phyloP scores from a whole-genome alignment of 352 stramenopile species.

The Phytopythium oedochilum region DNA sequence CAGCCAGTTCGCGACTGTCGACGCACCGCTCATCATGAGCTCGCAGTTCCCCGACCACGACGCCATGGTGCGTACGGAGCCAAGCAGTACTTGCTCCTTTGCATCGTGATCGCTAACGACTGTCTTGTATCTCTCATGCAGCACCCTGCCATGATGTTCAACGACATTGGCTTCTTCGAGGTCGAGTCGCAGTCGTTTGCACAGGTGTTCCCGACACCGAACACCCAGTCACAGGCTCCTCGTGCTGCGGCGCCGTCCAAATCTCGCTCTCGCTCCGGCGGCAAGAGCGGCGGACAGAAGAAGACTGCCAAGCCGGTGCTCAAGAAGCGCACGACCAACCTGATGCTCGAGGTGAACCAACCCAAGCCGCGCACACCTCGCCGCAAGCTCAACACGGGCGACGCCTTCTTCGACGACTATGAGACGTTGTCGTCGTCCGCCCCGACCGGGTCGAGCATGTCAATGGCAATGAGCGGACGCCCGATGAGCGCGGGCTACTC shows the following conservation, averaged over 20 bases:
- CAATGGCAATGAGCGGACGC: not conserved
- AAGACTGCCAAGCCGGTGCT: constrained; percentile 41
- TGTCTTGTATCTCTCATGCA: constrained; percentile 8
- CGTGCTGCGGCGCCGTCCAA: not conserved
- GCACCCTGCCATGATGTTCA: constrained; percentile 47
- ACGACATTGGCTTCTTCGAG: constrained; percentile 59
- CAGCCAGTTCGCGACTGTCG: constrained; percentile 24
- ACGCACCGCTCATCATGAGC: constrained; percentile 3
- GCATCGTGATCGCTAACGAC: not conserved
- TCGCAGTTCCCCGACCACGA: constrained; percentile 3
- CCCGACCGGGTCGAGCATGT: constrained; percentile 2
- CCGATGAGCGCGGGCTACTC: constrained; percentile 22
- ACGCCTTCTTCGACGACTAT: constrained; percentile 54
- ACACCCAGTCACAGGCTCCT: constrained; percentile 8
- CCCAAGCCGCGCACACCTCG: constrained; percentile 63
- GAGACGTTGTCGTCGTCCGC: constrained; percentile 17
- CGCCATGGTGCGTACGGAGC: not conserved
- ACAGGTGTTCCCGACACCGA: constrained; percentile 24
- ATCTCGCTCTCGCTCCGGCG: not conserved
- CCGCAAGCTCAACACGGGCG: constrained; percentile 55
- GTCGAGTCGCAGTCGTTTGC: constrained; percentile 68
- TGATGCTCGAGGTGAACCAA: constrained; percentile 48
- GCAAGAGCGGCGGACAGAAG: constrained; percentile 6
- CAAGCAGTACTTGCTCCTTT: too few species aligned
- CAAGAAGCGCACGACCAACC: constrained; percentile 63